phyloP scores from a whole-genome alignment of 495 filamentous ascomycete genomes.

The Penicillium odoratum region DNA sequence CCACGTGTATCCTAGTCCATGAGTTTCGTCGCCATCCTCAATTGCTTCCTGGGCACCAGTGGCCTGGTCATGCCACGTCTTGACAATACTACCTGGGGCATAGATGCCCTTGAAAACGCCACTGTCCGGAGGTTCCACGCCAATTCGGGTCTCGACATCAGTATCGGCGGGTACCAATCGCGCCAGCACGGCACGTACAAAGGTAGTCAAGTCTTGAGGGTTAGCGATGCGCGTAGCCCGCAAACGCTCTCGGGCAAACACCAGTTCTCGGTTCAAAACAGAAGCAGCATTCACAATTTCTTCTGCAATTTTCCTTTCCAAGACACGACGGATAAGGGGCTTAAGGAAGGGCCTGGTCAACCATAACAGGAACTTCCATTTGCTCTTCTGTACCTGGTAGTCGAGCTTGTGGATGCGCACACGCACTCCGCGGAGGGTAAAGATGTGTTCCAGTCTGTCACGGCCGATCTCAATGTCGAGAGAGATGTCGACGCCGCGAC shows the following conservation, averaged over 20 bases:
- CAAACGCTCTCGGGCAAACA: conserved; percentile 83
- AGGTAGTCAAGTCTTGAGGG: conserved; percentile 75
- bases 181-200: conserved; percentile 77
- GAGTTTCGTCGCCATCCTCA: conserved; percentile 53
- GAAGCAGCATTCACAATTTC: conserved; percentile 68
- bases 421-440: conserved; percentile 70
- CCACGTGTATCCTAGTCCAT: conserved; percentile 56
- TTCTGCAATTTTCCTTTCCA: conserved; percentile 76
- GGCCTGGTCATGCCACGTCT: conserved; percentile 82
- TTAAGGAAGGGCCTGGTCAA: conserved; percentile 81
- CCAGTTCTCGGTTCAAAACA: conserved; percentile 76
- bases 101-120: conserved; percentile 83
- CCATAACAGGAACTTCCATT: conserved; percentile 76
- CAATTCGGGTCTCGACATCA: conserved; percentile 70
- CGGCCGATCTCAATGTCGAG: conserved; percentile 78
- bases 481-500: conserved; percentile 81
- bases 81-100: conserved; percentile 83
- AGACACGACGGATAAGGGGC: conserved; percentile 71
- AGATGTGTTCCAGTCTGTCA: conserved; percentile 72
- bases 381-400: conserved; percentile 72
- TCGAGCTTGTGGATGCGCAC: conserved; percentile 85
- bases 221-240: conserved; percentile 81
- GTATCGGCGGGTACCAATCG: conserved; percentile 70
- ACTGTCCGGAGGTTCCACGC: conserved; percentile 58
- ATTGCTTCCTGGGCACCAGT: conserved; percentile 61